Base-by-base conservation (phyloP, 176 grass and related monocot species). In the Bolboschoenus planiculmis region DNA sequence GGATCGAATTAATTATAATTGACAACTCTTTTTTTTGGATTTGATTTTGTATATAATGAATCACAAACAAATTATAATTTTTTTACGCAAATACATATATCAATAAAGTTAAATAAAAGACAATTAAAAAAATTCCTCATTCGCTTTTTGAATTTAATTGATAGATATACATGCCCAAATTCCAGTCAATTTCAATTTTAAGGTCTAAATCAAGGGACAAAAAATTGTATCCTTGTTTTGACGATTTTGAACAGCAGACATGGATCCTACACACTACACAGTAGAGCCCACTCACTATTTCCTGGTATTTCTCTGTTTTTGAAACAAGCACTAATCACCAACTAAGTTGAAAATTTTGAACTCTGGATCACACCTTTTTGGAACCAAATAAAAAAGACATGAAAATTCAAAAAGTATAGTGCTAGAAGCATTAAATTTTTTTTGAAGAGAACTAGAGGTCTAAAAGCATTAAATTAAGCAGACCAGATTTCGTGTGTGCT, bases 401-500 rank as follows among this genome's bases (percentile, higher is more conserved):
- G 10, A 57, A 21, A 9, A 23, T 14, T 13, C 7, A 63, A 63
- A 20, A 66, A 35, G 31, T 66, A 36, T 18, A 66, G 31, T 35
- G 4, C 50, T 48, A 14, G 27, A 20, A 31, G 13, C 62, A 66
- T 66, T 20, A 66, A 53, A 53, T 14, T 30, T 29, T 40, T 40
- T 40, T 40, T 1, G 0, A 40, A 40, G 7, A 40, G 1, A 40
- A 40, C 3, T 4, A 40, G 1, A 0, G 7, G 50, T 16, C 50
- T 48, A 14, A 9, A 20, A 31, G 13, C 62, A 66, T 66, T 20
- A 66, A 53, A 53, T 53, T 53, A 36, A 66, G 5, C 62, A 20
- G 53, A 79, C 76, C 29, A 79, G 80, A 66, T 83, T 31, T 83
- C 57, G 80, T 83, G 58, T 65, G 80, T 65, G 79, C 57, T 83